These are phyloP conservation scores for Aspergillus nomiae DNA, from an alignment of 2,329 filamentous ascomycete genomes.

Conservation along the genomic window DNA sequence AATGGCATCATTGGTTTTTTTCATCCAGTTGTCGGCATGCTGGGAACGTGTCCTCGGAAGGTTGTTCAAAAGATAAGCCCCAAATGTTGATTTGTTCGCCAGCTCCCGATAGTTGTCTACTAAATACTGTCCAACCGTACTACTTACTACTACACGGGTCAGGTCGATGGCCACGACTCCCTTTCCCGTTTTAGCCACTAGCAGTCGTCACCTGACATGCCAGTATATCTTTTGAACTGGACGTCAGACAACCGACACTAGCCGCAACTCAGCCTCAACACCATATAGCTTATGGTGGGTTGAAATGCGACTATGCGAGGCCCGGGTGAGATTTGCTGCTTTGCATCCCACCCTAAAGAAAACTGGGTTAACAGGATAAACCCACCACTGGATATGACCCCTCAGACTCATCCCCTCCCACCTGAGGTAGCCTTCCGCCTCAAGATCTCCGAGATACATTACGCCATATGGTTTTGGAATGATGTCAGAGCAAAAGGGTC, in stretches of 20 bases:
- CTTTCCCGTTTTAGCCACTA: background rate
- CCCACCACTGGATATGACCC: background rate
- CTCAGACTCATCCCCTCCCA: too few species aligned
- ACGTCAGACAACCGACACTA: background rate
- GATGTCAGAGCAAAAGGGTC: background rate
- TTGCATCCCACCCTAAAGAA: background rate
- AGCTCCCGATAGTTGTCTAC: background rate
- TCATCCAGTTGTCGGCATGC: background rate
- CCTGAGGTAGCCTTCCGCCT: background rate
- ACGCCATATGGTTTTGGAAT: background rate
- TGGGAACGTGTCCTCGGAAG: slow-evolving; percentile 2
- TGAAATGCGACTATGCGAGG: background rate
- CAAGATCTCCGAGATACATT: background rate
- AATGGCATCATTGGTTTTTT: background rate
- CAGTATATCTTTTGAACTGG: background rate
- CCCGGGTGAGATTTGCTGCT: background rate
- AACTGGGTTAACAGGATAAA: background rate
- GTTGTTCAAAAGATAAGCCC: slow-evolving; percentile 3
- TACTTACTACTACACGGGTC: too few species aligned
- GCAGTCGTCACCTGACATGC: background rate
- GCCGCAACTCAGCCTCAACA: slow-evolving; percentile 1
- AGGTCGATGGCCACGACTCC: background rate
- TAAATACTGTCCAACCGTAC: background rate
- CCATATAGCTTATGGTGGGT: background rate
- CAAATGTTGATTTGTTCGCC: background rate